Base-by-base conservation (phyloP, 352 stramenopile species). In the Pythium coloratum region DNA sequence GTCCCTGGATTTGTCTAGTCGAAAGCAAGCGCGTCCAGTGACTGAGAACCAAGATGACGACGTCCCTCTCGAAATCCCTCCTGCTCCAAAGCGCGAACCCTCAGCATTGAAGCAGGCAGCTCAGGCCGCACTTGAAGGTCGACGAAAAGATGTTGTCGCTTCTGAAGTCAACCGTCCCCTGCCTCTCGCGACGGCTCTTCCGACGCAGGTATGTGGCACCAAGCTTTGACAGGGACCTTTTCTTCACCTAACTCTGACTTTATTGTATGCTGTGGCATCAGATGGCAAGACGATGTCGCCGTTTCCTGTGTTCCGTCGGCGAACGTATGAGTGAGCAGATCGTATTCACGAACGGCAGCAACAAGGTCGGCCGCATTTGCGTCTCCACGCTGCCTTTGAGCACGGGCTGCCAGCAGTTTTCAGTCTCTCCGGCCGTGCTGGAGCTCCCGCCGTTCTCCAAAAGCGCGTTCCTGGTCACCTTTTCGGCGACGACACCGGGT, bases 381-480 rank as follows among this genome's bases (percentile, higher is more conserved):
- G 82, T 90, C 1, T 91, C 86, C 0, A 72, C 94, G 2, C 64
- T 96, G 32, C 88, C 88, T n/a, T 73, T 96, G 4, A 96, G 86
- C 60, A 86, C 76, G 24, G 88, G 88, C 2, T 96, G 88, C 36
- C 87, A 96, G 47, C 88, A 96, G 55, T 96, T 94, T 66, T 84
- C 79, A 26, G 76, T 94, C 49, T 76, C 78, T 16, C 88, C 88
- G 4, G 85, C 88, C 12, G 88, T 94, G 13, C 62, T 96, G 47
- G 88, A 96, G 62, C 61, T 94, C 10, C 71, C 69, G 28, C 84
- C 86, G 9, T 71, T 80, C 34, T 76, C 72, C 0, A 91, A 84
- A 18, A 83, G 73, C 67, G 73, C 82, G 24, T 96, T 96, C 55
- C 49, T 78, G 38, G 71, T 96, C 10, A 92, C 76, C 0, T 92